Percentiles rank a stretch among this genome's conserved stretches.
Conservation (phyloP, 805 yeast species). For the Clavispora fructus region DNA sequence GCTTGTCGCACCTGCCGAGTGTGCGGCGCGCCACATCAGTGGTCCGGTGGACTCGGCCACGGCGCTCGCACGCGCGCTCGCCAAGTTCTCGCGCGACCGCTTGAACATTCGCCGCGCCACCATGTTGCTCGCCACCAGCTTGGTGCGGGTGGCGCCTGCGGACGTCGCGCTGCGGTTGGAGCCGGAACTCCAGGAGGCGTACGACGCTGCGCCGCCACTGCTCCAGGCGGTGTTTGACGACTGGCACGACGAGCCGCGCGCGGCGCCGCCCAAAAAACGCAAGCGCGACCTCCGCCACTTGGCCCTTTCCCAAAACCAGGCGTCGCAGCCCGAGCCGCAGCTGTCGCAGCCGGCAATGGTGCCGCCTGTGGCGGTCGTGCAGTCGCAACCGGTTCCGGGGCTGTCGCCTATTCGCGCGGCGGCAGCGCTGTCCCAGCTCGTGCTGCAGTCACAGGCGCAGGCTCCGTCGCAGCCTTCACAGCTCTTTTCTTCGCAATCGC, state of each 20-base stretch:
- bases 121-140: background rate
- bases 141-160: background rate
- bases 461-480: too few species aligned
- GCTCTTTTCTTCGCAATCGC: background rate
- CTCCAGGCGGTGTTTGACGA: background rate
- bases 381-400: too few species aligned
- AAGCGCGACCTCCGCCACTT: background rate
- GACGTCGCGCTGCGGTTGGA: background rate
- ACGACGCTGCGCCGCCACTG: background rate
- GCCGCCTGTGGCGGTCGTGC: too few species aligned
- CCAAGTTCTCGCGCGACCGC: background rate
- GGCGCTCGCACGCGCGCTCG: background rate
- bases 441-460: too few species aligned
- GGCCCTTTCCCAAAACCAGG: background rate
- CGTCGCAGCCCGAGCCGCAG: background rate
- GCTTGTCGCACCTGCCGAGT: background rate
- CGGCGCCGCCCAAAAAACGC: background rate
- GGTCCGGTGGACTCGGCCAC: background rate
- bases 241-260: background rate
- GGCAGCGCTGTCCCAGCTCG: too few species aligned
- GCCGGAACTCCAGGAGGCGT: background rate
- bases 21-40: background rate
- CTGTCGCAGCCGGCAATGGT: too few species aligned
- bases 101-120: background rate
- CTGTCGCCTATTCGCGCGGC: too few species aligned